Percentiles rank a stretch among this genome's conserved stretches.
phyloP scores from a whole-genome alignment of 2,329 filamentous ascomycete genomes.

The Paramyrothecium sp. region DNA sequence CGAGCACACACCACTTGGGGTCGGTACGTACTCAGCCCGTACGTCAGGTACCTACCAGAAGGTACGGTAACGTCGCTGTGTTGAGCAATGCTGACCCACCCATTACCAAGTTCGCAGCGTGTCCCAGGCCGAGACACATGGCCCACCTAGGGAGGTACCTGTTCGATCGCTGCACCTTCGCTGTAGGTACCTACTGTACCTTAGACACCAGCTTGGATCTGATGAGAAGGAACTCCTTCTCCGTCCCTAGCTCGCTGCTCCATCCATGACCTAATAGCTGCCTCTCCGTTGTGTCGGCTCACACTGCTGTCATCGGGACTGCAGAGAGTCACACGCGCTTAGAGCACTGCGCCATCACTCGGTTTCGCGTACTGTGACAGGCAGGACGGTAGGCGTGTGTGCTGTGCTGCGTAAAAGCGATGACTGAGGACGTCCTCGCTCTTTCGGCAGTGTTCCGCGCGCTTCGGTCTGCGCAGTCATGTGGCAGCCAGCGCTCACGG shows the following conservation, averaged over 20 bases:
- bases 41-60: not conserved
- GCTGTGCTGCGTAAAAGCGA: no score
- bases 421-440: not conserved
- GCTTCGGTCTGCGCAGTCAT: not conserved
- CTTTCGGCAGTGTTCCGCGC: not conserved
- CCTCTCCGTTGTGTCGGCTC: no score
- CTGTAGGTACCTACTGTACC: not conserved
- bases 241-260: not conserved
- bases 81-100: no score
- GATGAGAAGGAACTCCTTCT: not conserved
- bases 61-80: not conserved
- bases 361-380: no score
- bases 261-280: not conserved
- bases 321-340: no score
- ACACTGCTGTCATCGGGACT: no score
- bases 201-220: not conserved
- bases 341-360: no score
- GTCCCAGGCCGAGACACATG: no score
- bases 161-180: no score
- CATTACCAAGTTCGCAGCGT: no score
- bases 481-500: not conserved
- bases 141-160: no score
- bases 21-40: not conserved
- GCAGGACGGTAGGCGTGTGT: no score
- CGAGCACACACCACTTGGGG: not conserved